A percentile compares a stretch with the other conserved stretches of the same genome.
phyloP scores from a whole-genome alignment of 75 land plant species.

The Picea glauca region DNA sequence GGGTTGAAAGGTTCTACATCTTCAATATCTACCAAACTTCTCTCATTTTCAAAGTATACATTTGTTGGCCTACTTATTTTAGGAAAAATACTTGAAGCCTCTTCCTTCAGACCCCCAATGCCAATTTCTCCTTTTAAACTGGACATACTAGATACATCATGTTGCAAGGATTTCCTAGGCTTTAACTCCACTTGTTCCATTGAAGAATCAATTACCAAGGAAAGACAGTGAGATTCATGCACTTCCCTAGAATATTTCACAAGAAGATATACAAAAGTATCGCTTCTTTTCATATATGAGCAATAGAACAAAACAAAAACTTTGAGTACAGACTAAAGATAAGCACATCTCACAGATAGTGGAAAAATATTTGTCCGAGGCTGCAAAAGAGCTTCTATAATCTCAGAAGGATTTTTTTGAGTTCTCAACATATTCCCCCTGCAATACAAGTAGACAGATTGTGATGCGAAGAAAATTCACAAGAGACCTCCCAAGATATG shows the following conservation, averaged over 20 bases:
- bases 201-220: neutral
- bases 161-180: neutral
- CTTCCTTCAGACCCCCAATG: neutral
- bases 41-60: neutral
- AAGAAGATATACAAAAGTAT: neutral
- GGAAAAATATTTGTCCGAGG: slow-evolving; percentile 76
- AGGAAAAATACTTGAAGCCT: neutral
- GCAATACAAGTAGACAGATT: too few relatives aligned
- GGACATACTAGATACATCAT: too few relatives aligned
- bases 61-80: neutral
- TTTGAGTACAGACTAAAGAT: slow-evolving; percentile 78
- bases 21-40: slow-evolving; percentile 6
- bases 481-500: too few relatives aligned
- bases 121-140: neutral
- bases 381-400: slow-evolving; percentile 86
- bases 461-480: too few relatives aligned
- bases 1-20: slow-evolving; percentile 5
- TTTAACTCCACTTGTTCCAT: neutral
- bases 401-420: slow-evolving; percentile 37
- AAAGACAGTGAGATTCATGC: neutral
- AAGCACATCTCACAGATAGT: slow-evolving; percentile 68
- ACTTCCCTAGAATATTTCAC: neutral
- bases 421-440: too few relatives aligned
- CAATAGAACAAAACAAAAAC: slow-evolving; percentile 50
- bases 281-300: slow-evolving; percentile 19